Percentiles rank a stretch among this genome's conserved stretches.
Evolutionary conservation across 2,329 filamentous ascomycete species (phyloP).

Genomic region (Pseudomassariella vexata): DNA sequence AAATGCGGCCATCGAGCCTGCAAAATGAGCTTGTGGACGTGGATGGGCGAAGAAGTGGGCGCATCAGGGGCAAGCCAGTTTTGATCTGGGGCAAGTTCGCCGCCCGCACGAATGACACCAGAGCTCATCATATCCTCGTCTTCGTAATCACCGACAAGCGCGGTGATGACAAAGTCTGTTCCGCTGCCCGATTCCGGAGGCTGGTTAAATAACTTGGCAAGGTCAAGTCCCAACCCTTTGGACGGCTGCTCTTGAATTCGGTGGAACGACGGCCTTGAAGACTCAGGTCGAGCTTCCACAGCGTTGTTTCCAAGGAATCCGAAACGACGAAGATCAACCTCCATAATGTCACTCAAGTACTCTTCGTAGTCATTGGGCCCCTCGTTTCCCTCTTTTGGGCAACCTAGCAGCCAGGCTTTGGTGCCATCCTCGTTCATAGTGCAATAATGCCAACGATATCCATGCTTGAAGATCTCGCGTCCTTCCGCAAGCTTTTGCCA

Average conservation of each 20-base stretch:
- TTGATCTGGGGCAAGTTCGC: slow-evolving; percentile 35
- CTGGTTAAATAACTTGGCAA: slow-evolving; percentile 82
- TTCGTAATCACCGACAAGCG: slow-evolving; percentile 71
- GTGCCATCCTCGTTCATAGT: slow-evolving; percentile 93
- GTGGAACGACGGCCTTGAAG: slow-evolving; percentile 41
- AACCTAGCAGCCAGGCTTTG: slow-evolving; percentile 95
- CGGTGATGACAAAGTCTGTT: slow-evolving; percentile 87
- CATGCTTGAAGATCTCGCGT: slow-evolving; percentile 82
- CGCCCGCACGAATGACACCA: slow-evolving; percentile 39
- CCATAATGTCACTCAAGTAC: slow-evolving; percentile 89
- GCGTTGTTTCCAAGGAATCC: slow-evolving; percentile 81
- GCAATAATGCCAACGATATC: slow-evolving; percentile 98
- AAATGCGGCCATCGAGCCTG: slow-evolving; percentile 97
- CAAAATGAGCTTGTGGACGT: slow-evolving; percentile 91
- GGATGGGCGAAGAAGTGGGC: slow-evolving; percentile 74
- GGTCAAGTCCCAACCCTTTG: slow-evolving; percentile 72
- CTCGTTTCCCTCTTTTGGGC: slow-evolving; percentile 69
- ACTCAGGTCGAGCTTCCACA: slow-evolving; percentile 45
- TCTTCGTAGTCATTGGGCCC: slow-evolving; percentile 74
- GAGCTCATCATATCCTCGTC: slow-evolving; percentile 57
- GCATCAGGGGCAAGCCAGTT: slow-evolving; percentile 57
- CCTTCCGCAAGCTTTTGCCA: slow-evolving; percentile 97
- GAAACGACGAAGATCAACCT: slow-evolving; percentile 86
- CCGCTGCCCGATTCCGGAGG: slow-evolving; percentile 79
- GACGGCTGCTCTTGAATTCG: slow-evolving; percentile 49